Percentiles rank a stretch among this genome's conserved stretches.
Conservation (phyloP, 2,329 filamentous ascomycete genomes). For the Pseudogymnoascus sp. region DNA sequence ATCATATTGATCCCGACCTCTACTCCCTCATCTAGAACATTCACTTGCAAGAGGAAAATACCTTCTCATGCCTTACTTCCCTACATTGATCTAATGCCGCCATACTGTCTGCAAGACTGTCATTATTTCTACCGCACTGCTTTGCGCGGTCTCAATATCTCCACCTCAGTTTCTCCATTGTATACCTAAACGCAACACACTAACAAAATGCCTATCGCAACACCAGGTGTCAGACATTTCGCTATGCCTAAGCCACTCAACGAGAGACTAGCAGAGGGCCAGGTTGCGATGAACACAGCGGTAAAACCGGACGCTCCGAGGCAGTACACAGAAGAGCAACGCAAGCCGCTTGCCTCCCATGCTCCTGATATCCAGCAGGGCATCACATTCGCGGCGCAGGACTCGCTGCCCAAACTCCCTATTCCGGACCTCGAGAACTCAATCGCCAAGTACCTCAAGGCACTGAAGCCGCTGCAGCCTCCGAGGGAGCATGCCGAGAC, state of each 20-base stretch:
- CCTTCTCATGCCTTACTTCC: background rate
- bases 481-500: conserved; percentile 77
- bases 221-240: conserved; percentile 61
- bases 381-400: conserved; percentile 83
- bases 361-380: conserved; percentile 48
- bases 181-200: conserved; percentile 51
- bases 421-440: conserved; percentile 80
- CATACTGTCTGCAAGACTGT: conserved; percentile 76
- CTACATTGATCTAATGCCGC: conserved; percentile 50
- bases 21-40: background rate
- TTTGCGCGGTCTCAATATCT: conserved; percentile 74
- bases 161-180: conserved; percentile 67
- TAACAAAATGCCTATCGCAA: conserved; percentile 51
- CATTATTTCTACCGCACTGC: conserved; percentile 91
- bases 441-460: conserved; percentile 69
- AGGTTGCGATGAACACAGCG: conserved; percentile 1
- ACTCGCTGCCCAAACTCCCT: conserved; percentile 81
- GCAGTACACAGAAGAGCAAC: conserved; percentile 36
- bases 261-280: conserved; percentile 49
- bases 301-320: background rate
- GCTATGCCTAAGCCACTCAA: conserved; percentile 64
- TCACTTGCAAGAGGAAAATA: background rate
- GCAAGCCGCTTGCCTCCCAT: conserved; percentile 37
- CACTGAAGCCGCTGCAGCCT: conserved; percentile 72
- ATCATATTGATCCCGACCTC: background rate